Evolutionary conservation across 2,329 filamentous ascomycete genomes (phyloP).

Genomic region (Colletotrichum salicis): DNA sequence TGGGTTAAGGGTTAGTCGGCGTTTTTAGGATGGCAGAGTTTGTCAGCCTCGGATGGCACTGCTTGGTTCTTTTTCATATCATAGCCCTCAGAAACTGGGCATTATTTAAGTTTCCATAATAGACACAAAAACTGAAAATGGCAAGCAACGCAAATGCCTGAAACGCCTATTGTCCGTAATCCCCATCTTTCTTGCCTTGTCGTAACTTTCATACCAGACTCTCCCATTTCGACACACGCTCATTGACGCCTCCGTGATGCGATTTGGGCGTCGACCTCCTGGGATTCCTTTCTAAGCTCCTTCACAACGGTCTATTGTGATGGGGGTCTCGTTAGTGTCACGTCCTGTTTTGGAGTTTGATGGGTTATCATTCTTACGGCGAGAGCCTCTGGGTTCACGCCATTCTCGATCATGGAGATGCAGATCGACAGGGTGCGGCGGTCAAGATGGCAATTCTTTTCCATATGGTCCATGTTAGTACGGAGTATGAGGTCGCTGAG

Average conservation of each 20-base stretch:
- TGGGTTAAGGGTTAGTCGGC: constrained; percentile 11
- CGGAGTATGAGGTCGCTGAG: background rate
- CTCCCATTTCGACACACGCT: background rate
- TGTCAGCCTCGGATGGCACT: background rate
- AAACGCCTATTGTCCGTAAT: constrained; percentile 16
- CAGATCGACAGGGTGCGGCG: constrained; percentile 92
- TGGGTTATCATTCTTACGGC: constrained; percentile 71
- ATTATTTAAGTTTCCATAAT: constrained; percentile 27
- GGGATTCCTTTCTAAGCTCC: constrained; percentile 67
- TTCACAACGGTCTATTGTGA: constrained; percentile 65
- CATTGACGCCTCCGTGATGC: constrained; percentile 42
- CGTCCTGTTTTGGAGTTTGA: background rate
- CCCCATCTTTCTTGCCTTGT: background rate
- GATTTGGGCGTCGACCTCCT: constrained; percentile 57
- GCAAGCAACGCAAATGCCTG: constrained; percentile 10
- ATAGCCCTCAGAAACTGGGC: constrained; percentile 21
- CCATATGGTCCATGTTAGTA: constrained; percentile 22
- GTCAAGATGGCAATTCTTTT: constrained; percentile 91
- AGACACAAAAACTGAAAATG: background rate
- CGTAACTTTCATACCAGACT: constrained; percentile 4
- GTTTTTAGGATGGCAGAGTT: constrained; percentile 9
- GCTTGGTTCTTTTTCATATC: background rate
- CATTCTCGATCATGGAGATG: constrained; percentile 96
- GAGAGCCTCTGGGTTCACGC: constrained; percentile 93
- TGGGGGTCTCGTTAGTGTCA: background rate